Evolutionary conservation across 768 basidiomycete genomes (phyloP).

Genomic region (Lactarius indigo): DNA sequence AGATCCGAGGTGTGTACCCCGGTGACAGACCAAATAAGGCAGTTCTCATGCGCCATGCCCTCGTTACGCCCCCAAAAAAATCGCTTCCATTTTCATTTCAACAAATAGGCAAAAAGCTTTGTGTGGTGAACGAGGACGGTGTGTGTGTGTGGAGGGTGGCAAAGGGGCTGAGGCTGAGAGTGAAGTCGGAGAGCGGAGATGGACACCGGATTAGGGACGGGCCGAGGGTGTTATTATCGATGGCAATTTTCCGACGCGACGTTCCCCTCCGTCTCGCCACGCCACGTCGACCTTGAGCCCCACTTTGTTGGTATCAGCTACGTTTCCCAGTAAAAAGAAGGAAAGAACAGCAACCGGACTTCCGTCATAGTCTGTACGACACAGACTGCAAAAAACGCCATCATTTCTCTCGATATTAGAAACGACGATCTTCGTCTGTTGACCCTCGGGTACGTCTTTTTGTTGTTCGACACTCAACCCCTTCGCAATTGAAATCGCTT

Average conservation of each 20-base stretch:
- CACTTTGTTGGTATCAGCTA: not conserved
- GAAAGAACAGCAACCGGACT: slow-evolving; percentile 16
- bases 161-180: not conserved
- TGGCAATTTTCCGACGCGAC: slow-evolving; percentile 20
- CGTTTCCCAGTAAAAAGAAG: not conserved
- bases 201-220: not conserved
- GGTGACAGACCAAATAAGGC: slow-evolving; percentile 3
- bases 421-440: slow-evolving; percentile 78
- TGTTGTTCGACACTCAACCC: not conserved
- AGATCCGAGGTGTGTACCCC: not conserved
- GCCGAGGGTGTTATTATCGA: slow-evolving; percentile 5
- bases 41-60: slow-evolving; percentile 17
- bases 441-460: slow-evolving; percentile 62
- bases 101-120: slow-evolving; percentile 3
- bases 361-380: slow-evolving; percentile 29
- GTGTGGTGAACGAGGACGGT: slow-evolving; percentile 6
- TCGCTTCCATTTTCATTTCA: slow-evolving; percentile 18
- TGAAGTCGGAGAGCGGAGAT: not conserved
- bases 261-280: not conserved
- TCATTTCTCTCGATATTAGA: slow-evolving; percentile 73
- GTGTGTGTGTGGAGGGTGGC: not conserved
- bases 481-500: slow-evolving; percentile 8
- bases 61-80: slow-evolving; percentile 3
- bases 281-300: not conserved
- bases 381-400: slow-evolving; percentile 46